Base-by-base conservation (phyloP, 2,329 filamentous ascomycete genomes). In the Nemania bipapillata region DNA sequence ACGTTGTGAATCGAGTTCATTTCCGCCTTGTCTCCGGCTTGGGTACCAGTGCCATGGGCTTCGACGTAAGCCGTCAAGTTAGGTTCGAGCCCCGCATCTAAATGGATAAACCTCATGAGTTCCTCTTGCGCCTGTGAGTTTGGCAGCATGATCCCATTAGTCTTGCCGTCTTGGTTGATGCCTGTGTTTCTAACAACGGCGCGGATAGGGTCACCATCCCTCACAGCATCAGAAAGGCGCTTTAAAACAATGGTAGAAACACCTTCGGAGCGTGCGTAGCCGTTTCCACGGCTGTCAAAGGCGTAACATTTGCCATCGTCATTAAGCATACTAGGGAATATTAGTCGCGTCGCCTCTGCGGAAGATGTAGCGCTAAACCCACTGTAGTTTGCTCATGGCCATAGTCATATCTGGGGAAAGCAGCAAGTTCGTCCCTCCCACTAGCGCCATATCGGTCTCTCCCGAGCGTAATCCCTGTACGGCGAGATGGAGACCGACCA, bases 101-200 rank as follows among this genome's bases (percentile, higher is more conserved):
- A 40, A 64, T 83, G 83, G 0, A 75, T 75, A 3, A 66, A 61
- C 47, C 72, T 54, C 42, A 81, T 82, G 2, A 81, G 55, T 0
- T 55, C 57, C 11, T 70, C 74, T 64, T 85, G 83, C 0, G 81
- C 80, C 1, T 74, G 70, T 0, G 58, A 57, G 47, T 72, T 83
- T 0, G 86, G 85, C 37, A 82, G 77, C 0, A 83, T 85, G 30
- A 86, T 81, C 1, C 83, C 83, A 6, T 74, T 1, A 76, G 83
- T 76, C 17, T 69, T 77, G 3, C 85, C 84, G 67, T 86, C 83
- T 26, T 77, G 74, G 66, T 83, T 83, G 12, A 79, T 62, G 1
- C 72, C 78, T 0, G 75, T 81, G 3, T 77, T 79, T 0, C 80
- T 75, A 42, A 85, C 80, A 12, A 84, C 71, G 11, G 78, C 79